Conservation (phyloP, 371 early-diverging fungal genomes). For the Lichtheimia corymbifera region DNA sequence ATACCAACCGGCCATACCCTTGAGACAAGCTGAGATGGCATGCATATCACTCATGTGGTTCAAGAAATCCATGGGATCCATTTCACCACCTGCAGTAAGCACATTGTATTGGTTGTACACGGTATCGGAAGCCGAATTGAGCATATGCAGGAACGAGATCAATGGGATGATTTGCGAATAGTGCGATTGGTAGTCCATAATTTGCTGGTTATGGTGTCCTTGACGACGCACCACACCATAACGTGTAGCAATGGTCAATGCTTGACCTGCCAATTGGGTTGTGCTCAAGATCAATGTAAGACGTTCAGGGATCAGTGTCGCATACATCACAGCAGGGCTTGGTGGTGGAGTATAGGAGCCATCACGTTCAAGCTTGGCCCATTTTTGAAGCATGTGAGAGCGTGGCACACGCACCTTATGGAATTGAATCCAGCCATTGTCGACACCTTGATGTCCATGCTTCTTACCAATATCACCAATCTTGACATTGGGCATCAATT, state of each 20-base stretch:
- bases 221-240: conserved; percentile 72
- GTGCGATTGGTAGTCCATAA: conserved; percentile 71
- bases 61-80: conserved; percentile 48
- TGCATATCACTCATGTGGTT: conserved; percentile 65
- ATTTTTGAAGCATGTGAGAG: conserved; percentile 75
- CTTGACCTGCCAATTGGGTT: conserved; percentile 44
- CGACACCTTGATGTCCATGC: conserved; percentile 79
- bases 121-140: conserved; percentile 16
- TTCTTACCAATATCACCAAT: conserved; percentile 88
- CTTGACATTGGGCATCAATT: conserved; percentile 74
- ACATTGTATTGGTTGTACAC: conserved; percentile 32
- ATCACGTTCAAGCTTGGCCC: conserved; percentile 62
- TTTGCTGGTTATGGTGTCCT: conserved; percentile 61
- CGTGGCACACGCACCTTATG: conserved; percentile 85
- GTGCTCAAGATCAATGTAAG: conserved; percentile 47
- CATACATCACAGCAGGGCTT: conserved; percentile 62
- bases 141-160: conserved; percentile 62
- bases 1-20: conserved; percentile 59
- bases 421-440: conserved; percentile 95
- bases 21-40: conserved; percentile 59
- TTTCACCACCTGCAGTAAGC: conserved; percentile 40
- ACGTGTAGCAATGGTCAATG: conserved; percentile 66
- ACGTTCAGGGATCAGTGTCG: conserved; percentile 69
- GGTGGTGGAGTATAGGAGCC: conserved; percentile 64
- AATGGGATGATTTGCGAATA: conserved; percentile 60